A percentile compares a stretch with the other conserved stretches of the same genome.
Conservation (phyloP, 768 basidiomycete species). For the Nevesoporus exiguus region DNA sequence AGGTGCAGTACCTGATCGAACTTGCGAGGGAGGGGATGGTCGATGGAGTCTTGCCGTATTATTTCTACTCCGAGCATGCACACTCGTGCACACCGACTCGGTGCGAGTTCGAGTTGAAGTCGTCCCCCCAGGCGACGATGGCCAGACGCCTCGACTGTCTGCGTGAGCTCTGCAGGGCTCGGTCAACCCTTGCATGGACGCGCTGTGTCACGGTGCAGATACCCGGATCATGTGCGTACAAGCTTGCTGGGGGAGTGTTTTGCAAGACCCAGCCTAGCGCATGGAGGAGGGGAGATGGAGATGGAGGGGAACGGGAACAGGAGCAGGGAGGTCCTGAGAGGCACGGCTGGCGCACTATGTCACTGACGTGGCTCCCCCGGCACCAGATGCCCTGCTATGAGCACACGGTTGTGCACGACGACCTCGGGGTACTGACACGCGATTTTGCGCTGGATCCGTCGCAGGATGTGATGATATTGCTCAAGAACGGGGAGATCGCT, state of each 20-base stretch:
- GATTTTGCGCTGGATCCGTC: constrained; percentile 68
- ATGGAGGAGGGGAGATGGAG: background rate
- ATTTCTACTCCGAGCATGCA: too few species aligned
- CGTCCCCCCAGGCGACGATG: too few species aligned
- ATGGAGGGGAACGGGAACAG: background rate
- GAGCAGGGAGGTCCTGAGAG: too few species aligned
- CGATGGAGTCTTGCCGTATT: too few species aligned
- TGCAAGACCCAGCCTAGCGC: constrained; percentile 37
- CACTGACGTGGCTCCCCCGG: constrained; percentile 20
- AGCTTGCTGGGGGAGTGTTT: constrained; percentile 59
- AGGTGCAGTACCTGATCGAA: constrained; percentile 39
- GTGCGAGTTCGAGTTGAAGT: too few species aligned
- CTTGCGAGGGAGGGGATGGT: constrained; percentile 39
- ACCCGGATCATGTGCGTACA: constrained; percentile 47
- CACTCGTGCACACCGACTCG: too few species aligned
- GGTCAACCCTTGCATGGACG: constrained; percentile 33
- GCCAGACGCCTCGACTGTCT: constrained; percentile 34
- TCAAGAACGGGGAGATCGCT: constrained; percentile 26
- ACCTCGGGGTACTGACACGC: constrained; percentile 41
- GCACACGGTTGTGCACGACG: constrained; percentile 23
- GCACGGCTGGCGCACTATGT: constrained; percentile 27
- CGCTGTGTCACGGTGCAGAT: constrained; percentile 25
- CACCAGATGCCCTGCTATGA: constrained; percentile 2
- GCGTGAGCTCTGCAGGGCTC: constrained; percentile 33
- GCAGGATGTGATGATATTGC: constrained; percentile 53